phyloP scores from a whole-genome alignment of 169 alveolate genomes.

The Plasmodium vivax region DNA sequence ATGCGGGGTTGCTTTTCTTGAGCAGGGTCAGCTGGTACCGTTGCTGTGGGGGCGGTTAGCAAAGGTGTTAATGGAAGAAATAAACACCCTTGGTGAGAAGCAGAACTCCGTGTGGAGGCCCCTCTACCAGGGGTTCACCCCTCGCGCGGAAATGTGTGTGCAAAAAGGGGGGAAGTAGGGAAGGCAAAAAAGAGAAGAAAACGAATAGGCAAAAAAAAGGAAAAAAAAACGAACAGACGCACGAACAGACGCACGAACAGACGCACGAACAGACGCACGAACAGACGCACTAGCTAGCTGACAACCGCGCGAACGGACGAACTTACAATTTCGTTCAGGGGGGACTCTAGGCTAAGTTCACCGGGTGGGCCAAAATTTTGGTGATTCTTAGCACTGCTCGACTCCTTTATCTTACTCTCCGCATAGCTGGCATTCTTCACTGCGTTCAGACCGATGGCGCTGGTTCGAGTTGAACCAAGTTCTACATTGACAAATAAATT shows the following conservation, averaged over 20 bases:
- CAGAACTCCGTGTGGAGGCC: background rate
- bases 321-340: slow-evolving; percentile 66
- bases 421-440: background rate
- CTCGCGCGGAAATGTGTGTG: background rate
- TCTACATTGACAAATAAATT: slow-evolving; percentile 26
- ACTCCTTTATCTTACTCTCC: slow-evolving; percentile 21
- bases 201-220: background rate
- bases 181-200: no score
- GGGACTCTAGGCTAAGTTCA: slow-evolving; percentile 50
- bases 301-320: background rate
- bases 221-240: background rate
- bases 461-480: slow-evolving; percentile 55
- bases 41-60: slow-evolving; percentile 16
- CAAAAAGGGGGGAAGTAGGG: background rate
- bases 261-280: background rate
- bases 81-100: background rate
- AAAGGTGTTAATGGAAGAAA: background rate
- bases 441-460: slow-evolving; percentile 37
- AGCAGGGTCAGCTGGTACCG: slow-evolving; percentile 64
- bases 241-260: background rate
- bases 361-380: background rate
- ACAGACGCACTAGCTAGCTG: background rate
- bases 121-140: background rate
- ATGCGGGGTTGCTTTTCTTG: slow-evolving; percentile 34
- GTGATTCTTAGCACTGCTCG: slow-evolving; percentile 8